phyloP scores from a whole-genome alignment of 306 rosid species.

The Cucurbita argyrosperma region DNA sequence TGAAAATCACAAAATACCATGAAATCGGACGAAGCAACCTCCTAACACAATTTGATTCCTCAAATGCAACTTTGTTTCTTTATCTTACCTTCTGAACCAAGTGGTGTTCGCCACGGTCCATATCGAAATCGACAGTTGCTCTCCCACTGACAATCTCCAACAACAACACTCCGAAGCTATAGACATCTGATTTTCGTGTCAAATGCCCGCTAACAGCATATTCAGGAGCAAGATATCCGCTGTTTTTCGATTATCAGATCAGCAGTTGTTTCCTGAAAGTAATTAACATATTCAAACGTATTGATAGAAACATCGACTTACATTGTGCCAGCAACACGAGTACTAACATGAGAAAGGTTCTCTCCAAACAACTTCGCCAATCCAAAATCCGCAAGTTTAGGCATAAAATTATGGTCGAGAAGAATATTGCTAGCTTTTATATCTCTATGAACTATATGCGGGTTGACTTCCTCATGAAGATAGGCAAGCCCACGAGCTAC shows the following conservation, averaged over 20 bases:
- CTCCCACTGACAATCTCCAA: conserved; percentile 62
- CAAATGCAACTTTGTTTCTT: background rate
- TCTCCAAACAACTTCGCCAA: conserved; percentile 56
- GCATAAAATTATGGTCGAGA: conserved; percentile 42
- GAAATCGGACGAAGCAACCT: background rate
- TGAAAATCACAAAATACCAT: conserved; percentile 16
- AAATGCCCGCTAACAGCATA: conserved; percentile 72
- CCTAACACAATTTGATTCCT: background rate
- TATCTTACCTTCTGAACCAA: conserved; percentile 70
- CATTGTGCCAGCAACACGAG: conserved; percentile 95
- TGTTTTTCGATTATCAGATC: conserved; percentile 14
- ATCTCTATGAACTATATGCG: conserved; percentile 77
- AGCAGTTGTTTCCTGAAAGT: conserved; percentile 11
- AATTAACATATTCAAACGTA: background rate
- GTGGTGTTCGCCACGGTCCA: conserved; percentile 45
- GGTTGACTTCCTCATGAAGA: conserved; percentile 62
- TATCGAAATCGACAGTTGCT: conserved; percentile 37
- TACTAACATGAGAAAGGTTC: conserved; percentile 55
- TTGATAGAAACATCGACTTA: conserved; percentile 22
- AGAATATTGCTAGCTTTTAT: conserved; percentile 80
- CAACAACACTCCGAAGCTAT: conserved; percentile 73
- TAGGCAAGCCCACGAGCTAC: conserved; percentile 62
- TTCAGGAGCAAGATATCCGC: conserved; percentile 95
- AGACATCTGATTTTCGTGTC: conserved; percentile 81
- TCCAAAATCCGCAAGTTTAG: conserved; percentile 79